A percentile compares a stretch with the other conserved stretches of the same genome.
phyloP scores from a whole-genome alignment of 2,329 filamentous ascomycete species.

The Sporothrix globosa region DNA sequence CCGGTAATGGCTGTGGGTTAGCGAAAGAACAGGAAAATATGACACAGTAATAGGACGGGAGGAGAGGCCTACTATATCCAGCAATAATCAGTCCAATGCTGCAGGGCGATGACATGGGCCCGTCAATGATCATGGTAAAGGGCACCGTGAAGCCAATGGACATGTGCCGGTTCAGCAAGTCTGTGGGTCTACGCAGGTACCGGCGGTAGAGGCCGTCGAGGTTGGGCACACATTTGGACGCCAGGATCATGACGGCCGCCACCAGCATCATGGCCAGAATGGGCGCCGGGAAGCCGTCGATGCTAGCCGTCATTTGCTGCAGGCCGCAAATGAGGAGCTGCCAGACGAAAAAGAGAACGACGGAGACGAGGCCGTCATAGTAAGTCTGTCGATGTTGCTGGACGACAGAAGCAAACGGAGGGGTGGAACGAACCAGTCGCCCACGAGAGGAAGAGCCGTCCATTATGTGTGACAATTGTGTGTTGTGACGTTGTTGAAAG shows the following conservation, averaged over 20 bases:
- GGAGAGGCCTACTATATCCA: slow-evolving; percentile 48
- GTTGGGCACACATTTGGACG: slow-evolving; percentile 34
- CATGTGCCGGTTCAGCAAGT: slow-evolving; percentile 56
- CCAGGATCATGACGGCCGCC: slow-evolving; percentile 45
- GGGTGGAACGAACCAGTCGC: not conserved
- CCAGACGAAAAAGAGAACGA: slow-evolving; percentile 47
- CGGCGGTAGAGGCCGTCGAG: slow-evolving; percentile 40
- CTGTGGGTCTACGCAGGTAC: slow-evolving; percentile 43
- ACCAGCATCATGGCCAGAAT: slow-evolving; percentile 53
- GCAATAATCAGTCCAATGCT: slow-evolving; percentile 50
- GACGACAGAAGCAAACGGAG: not conserved
- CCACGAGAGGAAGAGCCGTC: not conserved
- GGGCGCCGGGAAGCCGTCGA: slow-evolving; percentile 51
- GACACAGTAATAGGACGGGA: no score
- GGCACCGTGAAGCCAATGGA: slow-evolving; percentile 57
- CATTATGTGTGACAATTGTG: not conserved
- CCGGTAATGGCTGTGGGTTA: slow-evolving; percentile 41
- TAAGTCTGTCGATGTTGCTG: slow-evolving; percentile 25
- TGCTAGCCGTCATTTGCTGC: slow-evolving; percentile 43
- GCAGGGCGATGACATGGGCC: slow-evolving; percentile 41
- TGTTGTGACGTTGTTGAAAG: not conserved
- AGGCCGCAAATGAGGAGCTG: slow-evolving; percentile 54
- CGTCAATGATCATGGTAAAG: slow-evolving; percentile 51
- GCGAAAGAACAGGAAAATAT: not conserved
- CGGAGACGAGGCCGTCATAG: slow-evolving; percentile 42